These are phyloP conservation scores for Emmonsiellopsis sp. DNA, from an alignment of 2,329 filamentous ascomycete species.

Conservation along the genomic window DNA sequence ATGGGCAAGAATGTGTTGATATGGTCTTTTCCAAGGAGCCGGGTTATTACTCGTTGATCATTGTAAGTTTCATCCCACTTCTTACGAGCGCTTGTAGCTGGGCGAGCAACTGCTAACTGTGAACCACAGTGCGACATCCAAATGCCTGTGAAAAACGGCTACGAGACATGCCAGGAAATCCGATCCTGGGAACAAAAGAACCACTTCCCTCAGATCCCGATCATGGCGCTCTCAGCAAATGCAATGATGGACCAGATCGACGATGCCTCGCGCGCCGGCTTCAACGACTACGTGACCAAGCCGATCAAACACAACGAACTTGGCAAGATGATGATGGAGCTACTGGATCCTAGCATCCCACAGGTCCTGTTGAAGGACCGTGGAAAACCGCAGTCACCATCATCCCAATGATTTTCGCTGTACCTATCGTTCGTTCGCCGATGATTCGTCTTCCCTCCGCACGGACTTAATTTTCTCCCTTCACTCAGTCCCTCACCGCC, in stretches of 20 bases:
- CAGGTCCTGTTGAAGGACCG: constrained; percentile 36
- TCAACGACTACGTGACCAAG: constrained; percentile 43
- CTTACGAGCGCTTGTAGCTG: not conserved
- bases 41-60: constrained; percentile 41
- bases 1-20: constrained; percentile 40
- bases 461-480: too few relatives aligned
- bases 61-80: constrained; percentile 25
- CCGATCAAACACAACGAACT: constrained; percentile 42
- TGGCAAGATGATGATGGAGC: constrained; percentile 41
- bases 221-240: constrained; percentile 43
- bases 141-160: constrained; percentile 43
- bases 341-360: constrained; percentile 35
- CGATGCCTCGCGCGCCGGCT: constrained; percentile 37
- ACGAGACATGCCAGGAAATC: constrained; percentile 40
- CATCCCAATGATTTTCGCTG: not conserved
- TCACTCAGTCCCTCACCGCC: too few relatives aligned
- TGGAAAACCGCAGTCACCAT: constrained; percentile 4
- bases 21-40: constrained; percentile 39
- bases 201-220: constrained; percentile 38
- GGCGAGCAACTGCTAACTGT: not conserved
- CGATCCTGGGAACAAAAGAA: constrained; percentile 38
- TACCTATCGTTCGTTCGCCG: not conserved
- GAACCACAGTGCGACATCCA: constrained; percentile 38
- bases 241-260: constrained; percentile 43
- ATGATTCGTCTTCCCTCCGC: not conserved